These are phyloP conservation scores for Pseudonitzschia multiseries DNA, from an alignment of 108 stramenopile genomes.

Conservation along the genomic window DNA sequence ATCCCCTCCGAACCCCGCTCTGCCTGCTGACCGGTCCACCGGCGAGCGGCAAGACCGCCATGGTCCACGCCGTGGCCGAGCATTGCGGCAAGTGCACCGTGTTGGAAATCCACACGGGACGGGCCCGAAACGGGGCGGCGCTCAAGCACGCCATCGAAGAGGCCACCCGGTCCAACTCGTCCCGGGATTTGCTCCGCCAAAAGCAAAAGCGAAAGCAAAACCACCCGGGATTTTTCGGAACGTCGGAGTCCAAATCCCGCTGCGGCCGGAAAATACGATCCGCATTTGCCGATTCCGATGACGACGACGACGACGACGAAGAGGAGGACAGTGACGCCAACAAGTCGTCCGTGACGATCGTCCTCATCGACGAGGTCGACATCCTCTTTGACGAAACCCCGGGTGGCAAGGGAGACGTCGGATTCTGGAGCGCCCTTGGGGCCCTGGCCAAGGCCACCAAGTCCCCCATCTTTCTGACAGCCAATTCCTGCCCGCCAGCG, in stretches of 20 bases:
- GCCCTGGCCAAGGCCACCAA: constrained; percentile 56
- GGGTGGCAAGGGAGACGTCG: constrained; percentile 52
- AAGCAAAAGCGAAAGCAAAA: constrained; percentile 7
- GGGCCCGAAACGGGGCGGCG: constrained; percentile 47
- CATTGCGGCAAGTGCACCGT: constrained; percentile 50
- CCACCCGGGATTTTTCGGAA: no score
- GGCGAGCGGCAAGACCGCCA: constrained; percentile 62
- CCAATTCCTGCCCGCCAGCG: constrained; percentile 40
- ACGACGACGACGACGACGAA: constrained; percentile 44
- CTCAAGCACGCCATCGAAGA: constrained; percentile 72
- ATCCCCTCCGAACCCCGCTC: constrained; percentile 33
- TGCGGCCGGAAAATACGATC: background rate
- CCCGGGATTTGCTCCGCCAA: constrained; percentile 44
- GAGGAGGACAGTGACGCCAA: constrained; percentile 31
- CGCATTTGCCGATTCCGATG: background rate
- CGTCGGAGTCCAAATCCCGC: background rate
- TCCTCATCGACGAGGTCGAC: constrained; percentile 88
- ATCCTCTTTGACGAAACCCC: constrained; percentile 49
- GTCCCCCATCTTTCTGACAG: constrained; percentile 80
- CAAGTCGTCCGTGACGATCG: constrained; percentile 52
- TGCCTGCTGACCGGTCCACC: constrained; percentile 67
- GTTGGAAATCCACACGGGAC: constrained; percentile 76
- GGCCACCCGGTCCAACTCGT: constrained; percentile 77
- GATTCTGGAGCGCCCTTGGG: constrained; percentile 77
- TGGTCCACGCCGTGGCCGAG: constrained; percentile 72